Conservation (phyloP, 805 yeast species). For the Kluyveromyces aestuarii region DNA sequence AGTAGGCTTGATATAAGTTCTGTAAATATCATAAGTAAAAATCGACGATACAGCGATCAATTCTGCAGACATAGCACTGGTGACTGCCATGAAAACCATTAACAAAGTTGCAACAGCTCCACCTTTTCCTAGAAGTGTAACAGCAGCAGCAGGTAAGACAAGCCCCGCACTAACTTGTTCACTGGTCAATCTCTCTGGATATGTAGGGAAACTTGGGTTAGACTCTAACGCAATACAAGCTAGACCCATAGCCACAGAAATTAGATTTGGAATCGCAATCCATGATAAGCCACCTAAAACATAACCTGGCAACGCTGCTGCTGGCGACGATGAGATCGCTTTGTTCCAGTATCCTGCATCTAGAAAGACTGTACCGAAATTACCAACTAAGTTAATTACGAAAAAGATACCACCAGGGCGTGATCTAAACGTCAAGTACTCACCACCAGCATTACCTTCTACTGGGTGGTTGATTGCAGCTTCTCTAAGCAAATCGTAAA, state of each 20-base stretch:
- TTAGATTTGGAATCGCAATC: slow-evolving; percentile 82
- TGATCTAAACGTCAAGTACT: slow-evolving; percentile 82
- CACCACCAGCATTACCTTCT: slow-evolving; percentile 75
- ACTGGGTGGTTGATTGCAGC: slow-evolving; percentile 57
- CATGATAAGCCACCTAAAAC: slow-evolving; percentile 83
- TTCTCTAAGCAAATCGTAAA: slow-evolving; percentile 63
- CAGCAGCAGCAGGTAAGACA: slow-evolving; percentile 60
- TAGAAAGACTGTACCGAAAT: slow-evolving; percentile 79
- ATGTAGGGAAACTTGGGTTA: slow-evolving; percentile 69
- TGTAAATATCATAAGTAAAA: slow-evolving; percentile 77
- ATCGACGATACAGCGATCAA: slow-evolving; percentile 81
- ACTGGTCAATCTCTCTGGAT: slow-evolving; percentile 55
- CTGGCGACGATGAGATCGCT: slow-evolving; percentile 80
- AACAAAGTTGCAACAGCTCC: slow-evolving; percentile 81
- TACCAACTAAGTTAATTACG: slow-evolving; percentile 81
- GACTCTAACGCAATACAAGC: slow-evolving; percentile 68
- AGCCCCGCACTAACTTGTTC: slow-evolving; percentile 77
- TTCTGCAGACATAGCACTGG: slow-evolving; percentile 89
- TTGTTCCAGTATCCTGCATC: slow-evolving; percentile 87
- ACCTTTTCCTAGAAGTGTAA: slow-evolving; percentile 73
- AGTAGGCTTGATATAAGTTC: slow-evolving; percentile 67
- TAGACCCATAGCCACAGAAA: slow-evolving; percentile 81
- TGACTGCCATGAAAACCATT: slow-evolving; percentile 83
- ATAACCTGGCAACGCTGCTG: slow-evolving; percentile 80
- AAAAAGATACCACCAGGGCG: slow-evolving; percentile 82